Evolutionary conservation across 192 early-diverging fungal species (phyloP), one percentile per base, ranked within the genome.

Genomic region (Coemansia pectinata): DNA sequence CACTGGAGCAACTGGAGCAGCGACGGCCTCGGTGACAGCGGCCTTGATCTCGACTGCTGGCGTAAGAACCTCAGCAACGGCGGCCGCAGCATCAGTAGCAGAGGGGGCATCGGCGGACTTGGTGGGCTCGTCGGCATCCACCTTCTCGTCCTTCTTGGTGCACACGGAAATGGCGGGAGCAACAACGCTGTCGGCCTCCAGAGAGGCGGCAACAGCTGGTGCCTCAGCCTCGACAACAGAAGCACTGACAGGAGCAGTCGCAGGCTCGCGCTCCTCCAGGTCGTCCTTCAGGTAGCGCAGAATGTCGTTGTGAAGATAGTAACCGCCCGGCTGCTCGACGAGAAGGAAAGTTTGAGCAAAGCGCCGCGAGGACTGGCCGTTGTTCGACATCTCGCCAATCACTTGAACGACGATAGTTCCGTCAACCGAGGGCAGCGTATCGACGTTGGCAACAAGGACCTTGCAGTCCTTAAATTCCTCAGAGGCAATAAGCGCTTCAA

Each of bases 271-370:
- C 23, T 88, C 90, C 38, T 89, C 90, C 59, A 77, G 77, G 65
- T 96, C 95, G n/a, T 98, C 95, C 74, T 92, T 93, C 74, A 98
- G 81, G 85, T 92, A 96, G 65, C 96, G 91, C 86, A 98, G 91
- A 65, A 98, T 95, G 75, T 96, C 94, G 71, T 95, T 95, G 81
- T 91, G 80, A 27, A 98, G 94, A 73, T 93, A 96, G 83, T 94
- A 98, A n/a, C 94, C 94, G 52, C 86, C 86, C 19, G 91, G 90
- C 76, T 95, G 95, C 76, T 91, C 86, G 47, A 92, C 96, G 57
- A 98, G 81, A 67, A 95, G 89, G 78, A 98, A 96, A 29, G 95
- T 95, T 71, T 96, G 96, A 33, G 87, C 91, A 73, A 98, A 98
- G 72, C 94, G 92, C 82, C 91, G 92, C 39, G 90, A 88, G 15